These are phyloP conservation scores for Pseudogymnoascus sp. DNA, from an alignment of 2,329 filamentous ascomycete genomes.

Conservation along the genomic window DNA sequence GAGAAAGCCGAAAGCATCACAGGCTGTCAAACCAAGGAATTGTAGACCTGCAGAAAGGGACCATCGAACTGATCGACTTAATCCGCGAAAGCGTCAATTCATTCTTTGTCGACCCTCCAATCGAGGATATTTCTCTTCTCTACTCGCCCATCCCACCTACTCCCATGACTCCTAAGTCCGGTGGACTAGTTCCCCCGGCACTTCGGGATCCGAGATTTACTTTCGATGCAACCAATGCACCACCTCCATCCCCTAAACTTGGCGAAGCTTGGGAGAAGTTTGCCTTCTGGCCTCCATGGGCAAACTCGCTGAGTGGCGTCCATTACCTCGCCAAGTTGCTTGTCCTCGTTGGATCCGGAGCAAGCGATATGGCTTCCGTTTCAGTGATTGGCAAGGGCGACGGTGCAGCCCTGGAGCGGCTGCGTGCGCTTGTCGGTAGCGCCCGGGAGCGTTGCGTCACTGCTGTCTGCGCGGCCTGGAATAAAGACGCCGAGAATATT, in stretches of 20 bases:
- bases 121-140: constrained; percentile 81
- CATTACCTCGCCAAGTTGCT: constrained; percentile 81
- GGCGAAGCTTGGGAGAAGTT: constrained; percentile 89
- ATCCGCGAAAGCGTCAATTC: constrained; percentile 70
- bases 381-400: constrained; percentile 52
- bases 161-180: constrained; percentile 57
- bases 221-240: constrained; percentile 69
- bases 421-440: constrained; percentile 67
- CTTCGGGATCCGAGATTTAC: constrained; percentile 67
- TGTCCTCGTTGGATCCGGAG: constrained; percentile 73
- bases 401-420: constrained; percentile 56
- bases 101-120: constrained; percentile 81
- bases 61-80: constrained; percentile 73
- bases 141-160: constrained; percentile 72
- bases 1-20: constrained; percentile 74
- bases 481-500: constrained; percentile 84
- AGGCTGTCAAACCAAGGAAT: constrained; percentile 65
- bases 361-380: constrained; percentile 75
- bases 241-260: constrained; percentile 65
- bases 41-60: constrained; percentile 65
- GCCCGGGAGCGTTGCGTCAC: constrained; percentile 79
- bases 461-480: constrained; percentile 86
- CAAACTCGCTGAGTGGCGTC: constrained; percentile 86
- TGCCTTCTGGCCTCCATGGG: constrained; percentile 91
- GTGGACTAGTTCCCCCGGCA: constrained; percentile 46